Evolutionary conservation across 169 alveolate species (phyloP).

Genomic region (Plasmodium reichenowi): DNA sequence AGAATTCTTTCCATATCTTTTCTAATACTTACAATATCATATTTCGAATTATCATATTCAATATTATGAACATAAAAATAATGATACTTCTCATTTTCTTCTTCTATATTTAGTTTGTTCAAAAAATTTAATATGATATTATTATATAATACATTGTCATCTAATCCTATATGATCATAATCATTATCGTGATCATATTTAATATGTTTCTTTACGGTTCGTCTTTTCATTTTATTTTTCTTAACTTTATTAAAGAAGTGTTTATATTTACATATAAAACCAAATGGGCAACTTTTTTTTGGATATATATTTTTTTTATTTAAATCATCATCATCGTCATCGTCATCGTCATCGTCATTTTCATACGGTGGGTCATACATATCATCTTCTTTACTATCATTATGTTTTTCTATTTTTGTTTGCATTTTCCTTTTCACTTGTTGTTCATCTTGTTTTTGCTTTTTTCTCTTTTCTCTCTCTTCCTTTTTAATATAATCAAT

Average conservation of each 20-base stretch:
- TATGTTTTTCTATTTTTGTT: no score
- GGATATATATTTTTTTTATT: background rate
- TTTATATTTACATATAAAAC: constrained; percentile 19
- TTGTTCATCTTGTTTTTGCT: no score
- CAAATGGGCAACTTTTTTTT: background rate
- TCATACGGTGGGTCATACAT: background rate
- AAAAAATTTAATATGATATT: constrained; percentile 7
- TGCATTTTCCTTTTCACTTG: no score
- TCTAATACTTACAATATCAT: constrained; percentile 36
- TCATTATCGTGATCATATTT: background rate
- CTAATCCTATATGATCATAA: constrained; percentile 8
- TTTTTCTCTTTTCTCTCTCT: background rate
- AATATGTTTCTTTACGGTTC: no score
- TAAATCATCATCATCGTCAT: background rate
- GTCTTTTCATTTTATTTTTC: constrained; percentile 10
- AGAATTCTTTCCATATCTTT: constrained; percentile 27
- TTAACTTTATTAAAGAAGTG: constrained; percentile 23
- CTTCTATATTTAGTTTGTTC: background rate
- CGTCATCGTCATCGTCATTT: background rate
- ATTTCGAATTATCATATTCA: constrained; percentile 23
- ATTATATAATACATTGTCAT: constrained; percentile 25
- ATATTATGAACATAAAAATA: constrained; percentile 43
- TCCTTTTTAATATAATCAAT: constrained; percentile 1
- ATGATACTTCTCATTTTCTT: constrained; percentile 34
- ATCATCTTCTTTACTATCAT: no score